These are phyloP conservation scores for Centaurea solstitialis DNA, from an alignment of 129 eudicot genomes.

Conservation along the genomic window DNA sequence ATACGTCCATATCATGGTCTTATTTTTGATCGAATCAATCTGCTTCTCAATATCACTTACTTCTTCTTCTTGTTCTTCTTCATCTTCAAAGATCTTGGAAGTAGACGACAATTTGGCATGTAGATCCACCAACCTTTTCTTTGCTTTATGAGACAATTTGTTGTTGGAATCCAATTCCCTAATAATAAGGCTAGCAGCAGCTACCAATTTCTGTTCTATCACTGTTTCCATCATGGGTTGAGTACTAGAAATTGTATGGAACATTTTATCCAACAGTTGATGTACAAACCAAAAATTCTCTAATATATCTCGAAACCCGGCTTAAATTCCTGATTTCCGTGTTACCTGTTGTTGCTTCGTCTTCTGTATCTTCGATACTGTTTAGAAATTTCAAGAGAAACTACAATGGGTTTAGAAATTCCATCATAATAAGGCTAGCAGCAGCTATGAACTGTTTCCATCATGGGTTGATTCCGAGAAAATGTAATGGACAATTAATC, in stretches of 20 bases:
- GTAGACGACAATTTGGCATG: constrained; percentile 54
- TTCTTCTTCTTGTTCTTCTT: constrained; percentile 2
- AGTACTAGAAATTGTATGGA: neutral
- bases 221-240: constrained; percentile 23
- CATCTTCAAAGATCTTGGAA: constrained; percentile 21
- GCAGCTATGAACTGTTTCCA: too few relatives aligned
- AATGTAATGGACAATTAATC: too few relatives aligned
- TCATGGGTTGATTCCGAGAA: too few relatives aligned
- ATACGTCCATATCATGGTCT: constrained; percentile 72
- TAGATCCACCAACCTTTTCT: constrained; percentile 61
- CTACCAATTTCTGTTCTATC: constrained; percentile 72
- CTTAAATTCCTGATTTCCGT: too few relatives aligned
- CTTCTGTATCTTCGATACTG: too few relatives aligned
- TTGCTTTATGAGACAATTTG: constrained; percentile 53
- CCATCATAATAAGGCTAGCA: too few relatives aligned
- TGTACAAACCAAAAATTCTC: neutral
- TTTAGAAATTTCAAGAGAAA: too few relatives aligned
- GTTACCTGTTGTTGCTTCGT: too few relatives aligned
- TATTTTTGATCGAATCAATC: constrained; percentile 51
- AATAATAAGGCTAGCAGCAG: constrained; percentile 60
- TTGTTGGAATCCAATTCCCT: constrained; percentile 59
- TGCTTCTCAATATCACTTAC: constrained; percentile 45
- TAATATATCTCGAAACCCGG: neutral
- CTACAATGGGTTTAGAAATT: too few relatives aligned
- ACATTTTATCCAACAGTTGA: constrained; percentile 24